Evolutionary conservation across 768 basidiomycete species (phyloP).

Genomic region (Phlebiopsis flavidoalba): DNA sequence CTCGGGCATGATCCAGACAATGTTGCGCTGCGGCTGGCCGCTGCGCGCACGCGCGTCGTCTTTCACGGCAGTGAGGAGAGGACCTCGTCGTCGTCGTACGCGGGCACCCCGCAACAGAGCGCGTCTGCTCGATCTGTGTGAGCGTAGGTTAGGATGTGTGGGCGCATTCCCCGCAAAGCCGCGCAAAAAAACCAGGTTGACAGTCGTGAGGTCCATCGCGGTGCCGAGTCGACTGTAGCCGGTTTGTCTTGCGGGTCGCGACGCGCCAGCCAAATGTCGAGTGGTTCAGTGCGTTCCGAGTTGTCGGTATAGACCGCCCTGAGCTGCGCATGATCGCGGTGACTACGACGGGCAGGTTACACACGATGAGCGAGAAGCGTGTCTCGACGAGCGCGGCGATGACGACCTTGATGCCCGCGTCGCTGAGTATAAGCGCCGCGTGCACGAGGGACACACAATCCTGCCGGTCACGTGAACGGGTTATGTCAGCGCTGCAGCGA

Average conservation of each 20-base stretch:
- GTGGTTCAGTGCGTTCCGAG: slow-evolving; percentile 11
- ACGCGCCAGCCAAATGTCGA: slow-evolving; percentile 18
- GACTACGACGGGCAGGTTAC: slow-evolving; percentile 12
- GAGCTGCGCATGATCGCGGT: slow-evolving; percentile 8
- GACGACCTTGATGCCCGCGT: slow-evolving; percentile 24
- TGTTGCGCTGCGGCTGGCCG: not conserved
- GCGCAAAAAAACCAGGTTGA: slow-evolving; percentile 8
- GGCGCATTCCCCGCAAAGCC: slow-evolving; percentile 5
- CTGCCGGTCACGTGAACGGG: not conserved
- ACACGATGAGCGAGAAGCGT: slow-evolving; percentile 13
- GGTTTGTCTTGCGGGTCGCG: slow-evolving; percentile 7
- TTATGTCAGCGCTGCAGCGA: not conserved
- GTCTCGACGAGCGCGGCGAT: slow-evolving; percentile 26
- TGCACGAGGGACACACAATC: slow-evolving; percentile 27
- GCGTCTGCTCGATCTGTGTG: slow-evolving; percentile 8
- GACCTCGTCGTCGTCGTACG: not conserved
- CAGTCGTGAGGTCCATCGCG: slow-evolving; percentile 8
- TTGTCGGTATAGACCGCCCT: not conserved
- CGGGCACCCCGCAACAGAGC: not conserved
- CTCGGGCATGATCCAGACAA: slow-evolving; percentile 7
- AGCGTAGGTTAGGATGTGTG: slow-evolving; percentile 6
- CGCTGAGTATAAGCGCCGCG: slow-evolving; percentile 21
- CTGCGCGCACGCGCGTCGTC: not conserved
- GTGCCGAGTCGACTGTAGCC: not conserved
- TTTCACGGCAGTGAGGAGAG: not conserved